A percentile compares a stretch with the other conserved stretches of the same genome.
These are phyloP conservation scores for Kodamaea suecica DNA, from an alignment of 1,139 yeast species.

Conservation along the genomic window DNA sequence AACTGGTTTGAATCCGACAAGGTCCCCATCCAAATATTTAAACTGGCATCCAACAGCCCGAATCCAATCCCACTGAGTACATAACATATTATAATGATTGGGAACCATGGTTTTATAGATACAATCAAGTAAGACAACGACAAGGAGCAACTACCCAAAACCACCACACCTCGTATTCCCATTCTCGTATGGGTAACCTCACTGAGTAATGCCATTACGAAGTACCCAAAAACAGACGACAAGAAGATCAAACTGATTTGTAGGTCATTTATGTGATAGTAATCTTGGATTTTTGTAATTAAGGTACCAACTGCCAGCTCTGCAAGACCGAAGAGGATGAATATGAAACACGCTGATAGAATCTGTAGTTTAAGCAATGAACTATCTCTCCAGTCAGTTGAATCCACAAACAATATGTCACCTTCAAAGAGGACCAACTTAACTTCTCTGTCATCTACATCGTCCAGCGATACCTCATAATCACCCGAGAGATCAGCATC, in stretches of 20 bases:
- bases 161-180: conserved; percentile 40
- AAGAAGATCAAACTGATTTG: conserved; percentile 35
- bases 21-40: conserved; percentile 58
- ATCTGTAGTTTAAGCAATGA: conserved; percentile 38
- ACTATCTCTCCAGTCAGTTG: conserved; percentile 42
- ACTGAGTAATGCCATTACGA: conserved; percentile 37
- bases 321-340: conserved; percentile 49
- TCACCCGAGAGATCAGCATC: too few relatives aligned
- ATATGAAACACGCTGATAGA: conserved; percentile 32
- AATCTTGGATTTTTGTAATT: conserved; percentile 45
- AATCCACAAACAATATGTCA: conserved; percentile 29
- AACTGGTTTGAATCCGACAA: conserved; percentile 58
- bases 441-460: conserved; percentile 11
- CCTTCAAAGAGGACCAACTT: conserved; percentile 21
- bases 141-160: conserved; percentile 33
- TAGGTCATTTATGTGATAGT: conserved; percentile 45
- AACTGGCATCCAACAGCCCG: conserved; percentile 59
- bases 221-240: conserved; percentile 37
- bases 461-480: conserved; percentile 1
- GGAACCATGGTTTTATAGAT: conserved; percentile 35
- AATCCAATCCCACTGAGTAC: conserved; percentile 54
- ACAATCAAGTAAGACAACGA: conserved; percentile 26
- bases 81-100: conserved; percentile 33
- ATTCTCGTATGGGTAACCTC: conserved; percentile 29
- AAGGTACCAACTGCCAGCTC: conserved; percentile 60